Evolutionary conservation across 2,329 filamentous ascomycete species (phyloP), one percentile per base, ranked within the genome.

Genomic region (Calonectria hawksworthii): DNA sequence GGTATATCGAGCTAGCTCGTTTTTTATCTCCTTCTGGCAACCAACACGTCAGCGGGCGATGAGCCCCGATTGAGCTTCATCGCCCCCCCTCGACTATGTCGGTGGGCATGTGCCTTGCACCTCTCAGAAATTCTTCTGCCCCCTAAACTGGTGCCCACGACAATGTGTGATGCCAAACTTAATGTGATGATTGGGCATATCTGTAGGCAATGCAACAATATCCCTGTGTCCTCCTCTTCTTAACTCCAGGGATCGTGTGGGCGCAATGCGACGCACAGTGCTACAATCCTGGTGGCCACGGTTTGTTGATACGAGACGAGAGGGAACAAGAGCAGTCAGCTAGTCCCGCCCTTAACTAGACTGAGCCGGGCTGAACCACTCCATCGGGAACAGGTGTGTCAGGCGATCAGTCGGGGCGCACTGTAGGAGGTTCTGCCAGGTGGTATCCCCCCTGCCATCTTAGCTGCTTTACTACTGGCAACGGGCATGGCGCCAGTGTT

Each of bases 291-390:
- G 21, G 54, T 16, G 67, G 51, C 73, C 41, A 67, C 41, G 47
- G 44, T 75, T 61, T 28, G n/a, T 63, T 72, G 56, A 69, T 72
- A 72, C 65, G 64, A 64, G 73, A 65, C 36, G 44, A 56, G 63
- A 41, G 69, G 28, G 69, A 65, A 68, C 56, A 73, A 52, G n/a
- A 71, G 41, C 56, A 70, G 65, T 30, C 67, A 51, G 63, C 41
- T 67, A 59, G 70, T 54, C 74, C 74, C 66, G 59, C 67, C 61
- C 54, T 67, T 34, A 32, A 70, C 72, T 74, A 74, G 72, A 44
- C 56, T 50, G 34, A 34, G 61, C 79, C 76, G 77, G 79, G 78
- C 73, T 74, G 78, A 77, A 81, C 79, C 79, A 71, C 74, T 75
- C 77, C 61, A 71, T 78, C 79, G 79, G 79, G 80, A 81, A 68